Percentiles rank a stretch among this genome's conserved stretches.
Conservation (phyloP, 2,329 filamentous ascomycete species). For the Paracamarosporium sp. region DNA sequence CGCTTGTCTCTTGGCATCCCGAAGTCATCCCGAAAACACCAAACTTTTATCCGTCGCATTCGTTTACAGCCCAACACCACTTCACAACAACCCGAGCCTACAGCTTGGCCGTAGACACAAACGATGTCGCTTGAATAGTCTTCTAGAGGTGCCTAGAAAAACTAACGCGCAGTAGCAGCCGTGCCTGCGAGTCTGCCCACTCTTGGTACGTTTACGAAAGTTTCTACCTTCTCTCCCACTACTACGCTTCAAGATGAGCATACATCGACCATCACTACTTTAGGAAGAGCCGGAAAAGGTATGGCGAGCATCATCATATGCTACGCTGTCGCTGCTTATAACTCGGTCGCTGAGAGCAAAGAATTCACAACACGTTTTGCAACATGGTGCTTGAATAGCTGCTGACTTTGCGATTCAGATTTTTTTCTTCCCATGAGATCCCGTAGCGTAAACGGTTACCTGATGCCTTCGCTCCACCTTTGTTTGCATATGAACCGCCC, state of each 20-base stretch:
- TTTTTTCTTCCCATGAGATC: background rate
- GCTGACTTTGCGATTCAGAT: background rate
- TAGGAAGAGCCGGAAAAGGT: conserved; percentile 63
- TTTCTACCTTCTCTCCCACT: background rate
- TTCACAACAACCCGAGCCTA: background rate
- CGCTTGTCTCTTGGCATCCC: background rate
- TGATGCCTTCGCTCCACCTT: background rate
- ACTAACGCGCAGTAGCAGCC: background rate
- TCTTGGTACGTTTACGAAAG: background rate
- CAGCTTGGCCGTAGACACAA: background rate
- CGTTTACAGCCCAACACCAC: background rate
- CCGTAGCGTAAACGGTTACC: background rate
- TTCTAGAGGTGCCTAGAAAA: background rate
- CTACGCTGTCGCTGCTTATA: conserved; percentile 59
- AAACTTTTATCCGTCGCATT: conserved; percentile 2
- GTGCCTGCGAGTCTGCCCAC: background rate
- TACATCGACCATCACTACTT: conserved; percentile 45
- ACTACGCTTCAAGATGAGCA: conserved; percentile 31
- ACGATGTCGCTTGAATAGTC: background rate
- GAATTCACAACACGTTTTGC: background rate
- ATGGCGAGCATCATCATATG: conserved; percentile 59
- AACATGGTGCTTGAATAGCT: background rate
- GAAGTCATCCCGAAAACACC: conserved; percentile 1
- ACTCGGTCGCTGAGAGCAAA: conserved; percentile 52
- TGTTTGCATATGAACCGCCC: background rate